Evolutionary conservation across 2,329 filamentous ascomycete species (phyloP).

Genomic region (Ophiocordyceps robertsii): DNA sequence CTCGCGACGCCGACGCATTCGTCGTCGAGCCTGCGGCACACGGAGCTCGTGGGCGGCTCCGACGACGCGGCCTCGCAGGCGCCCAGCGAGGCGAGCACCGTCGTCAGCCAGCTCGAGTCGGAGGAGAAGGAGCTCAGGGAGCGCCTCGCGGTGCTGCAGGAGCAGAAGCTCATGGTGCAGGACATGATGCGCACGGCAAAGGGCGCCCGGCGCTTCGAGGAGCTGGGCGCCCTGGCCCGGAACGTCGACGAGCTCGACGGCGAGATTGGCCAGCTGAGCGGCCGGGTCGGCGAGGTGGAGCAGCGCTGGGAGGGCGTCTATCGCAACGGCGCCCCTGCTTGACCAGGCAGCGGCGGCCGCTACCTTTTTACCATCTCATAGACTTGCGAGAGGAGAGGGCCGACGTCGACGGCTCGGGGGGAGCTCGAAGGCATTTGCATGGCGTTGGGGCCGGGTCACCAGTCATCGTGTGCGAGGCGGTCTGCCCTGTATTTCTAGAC

Average conservation of each 20-base stretch:
- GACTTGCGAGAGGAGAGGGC: no score
- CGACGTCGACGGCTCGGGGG: neutral
- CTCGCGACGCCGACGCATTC: conserved; percentile 21
- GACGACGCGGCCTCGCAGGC: conserved; percentile 34
- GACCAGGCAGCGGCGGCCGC: neutral
- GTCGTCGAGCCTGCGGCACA: conserved; percentile 28
- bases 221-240: conserved; percentile 63
- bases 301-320: conserved; percentile 41
- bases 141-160: conserved; percentile 70
- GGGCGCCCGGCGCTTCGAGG: conserved; percentile 68
- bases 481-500: no score
- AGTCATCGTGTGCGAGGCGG: no score
- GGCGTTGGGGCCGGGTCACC: conserved; percentile 13
- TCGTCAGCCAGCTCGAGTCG: conserved; percentile 50
- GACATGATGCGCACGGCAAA: conserved; percentile 73
- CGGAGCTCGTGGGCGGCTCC: conserved; percentile 27
- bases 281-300: conserved; percentile 55
- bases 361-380: neutral
- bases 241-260: conserved; percentile 72
- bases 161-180: conserved; percentile 80
- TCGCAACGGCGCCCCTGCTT: conserved; percentile 13
- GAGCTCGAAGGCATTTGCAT: conserved; percentile 16
- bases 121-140: conserved; percentile 78
- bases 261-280: conserved; percentile 58
- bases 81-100: conserved; percentile 37